phyloP scores from a whole-genome alignment of 106 monocot genomes.

The Chionographis japonica region DNA sequence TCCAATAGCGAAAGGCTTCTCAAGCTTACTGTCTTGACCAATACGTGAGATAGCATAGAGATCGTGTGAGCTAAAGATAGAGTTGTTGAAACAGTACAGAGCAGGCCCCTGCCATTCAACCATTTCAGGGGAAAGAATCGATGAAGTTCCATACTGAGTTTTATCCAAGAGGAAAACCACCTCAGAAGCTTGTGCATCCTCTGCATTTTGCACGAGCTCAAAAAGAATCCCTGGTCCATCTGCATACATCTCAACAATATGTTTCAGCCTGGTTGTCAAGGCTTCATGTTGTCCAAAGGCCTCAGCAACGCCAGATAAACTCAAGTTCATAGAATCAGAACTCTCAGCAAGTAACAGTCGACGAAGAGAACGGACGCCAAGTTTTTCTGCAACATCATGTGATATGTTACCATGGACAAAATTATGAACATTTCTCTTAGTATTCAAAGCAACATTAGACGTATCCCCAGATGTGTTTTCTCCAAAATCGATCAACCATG shows the following conservation, averaged over 20 bases:
- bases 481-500: constrained; percentile 78
- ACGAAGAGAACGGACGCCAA: constrained; percentile 93
- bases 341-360: constrained; percentile 89
- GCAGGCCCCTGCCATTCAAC: constrained; percentile 99
- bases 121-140: constrained; percentile 98
- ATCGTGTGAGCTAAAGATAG: constrained; percentile 92
- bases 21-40: constrained; percentile 97
- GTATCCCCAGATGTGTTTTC: constrained; percentile 29
- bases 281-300: constrained; percentile 99
- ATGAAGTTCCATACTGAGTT: constrained; percentile 93
- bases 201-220: constrained; percentile 98
- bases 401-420: constrained; percentile 96
- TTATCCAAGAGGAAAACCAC: constrained; percentile 92
- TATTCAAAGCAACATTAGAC: constrained; percentile 26
- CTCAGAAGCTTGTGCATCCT: constrained; percentile 97
- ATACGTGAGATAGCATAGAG: constrained; percentile 98
- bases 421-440: constrained; percentile 49
- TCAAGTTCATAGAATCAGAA: constrained; percentile 94
- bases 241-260: constrained; percentile 99
- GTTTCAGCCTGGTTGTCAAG: constrained; percentile 96
- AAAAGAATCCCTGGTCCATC: constrained; percentile 99
- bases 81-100: constrained; percentile 94
- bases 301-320: constrained; percentile 97
- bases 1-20: constrained; percentile 91
- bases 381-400: constrained; percentile 87